Percentiles rank a stretch among this genome's conserved stretches.
Evolutionary conservation across 208 protist species (phyloP).

Genomic region (Naegleria fowleri): DNA sequence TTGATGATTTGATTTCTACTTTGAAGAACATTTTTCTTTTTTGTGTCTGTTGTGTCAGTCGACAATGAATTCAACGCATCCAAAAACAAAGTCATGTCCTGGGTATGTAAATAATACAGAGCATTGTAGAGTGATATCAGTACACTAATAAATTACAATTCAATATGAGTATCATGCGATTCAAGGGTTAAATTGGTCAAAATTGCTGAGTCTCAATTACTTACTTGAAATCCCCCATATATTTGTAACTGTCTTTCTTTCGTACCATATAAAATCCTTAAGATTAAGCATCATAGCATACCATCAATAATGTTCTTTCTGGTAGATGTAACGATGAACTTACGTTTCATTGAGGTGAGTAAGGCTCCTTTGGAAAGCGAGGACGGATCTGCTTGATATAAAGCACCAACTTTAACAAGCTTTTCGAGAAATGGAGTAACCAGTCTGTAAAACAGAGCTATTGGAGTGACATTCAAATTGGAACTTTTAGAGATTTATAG

Average conservation of each 20-base stretch:
- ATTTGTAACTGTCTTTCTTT: not conserved
- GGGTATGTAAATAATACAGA: not conserved
- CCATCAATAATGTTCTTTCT: not conserved
- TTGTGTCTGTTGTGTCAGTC: not conserved
- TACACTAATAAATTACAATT: not conserved
- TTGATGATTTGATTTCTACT: not conserved
- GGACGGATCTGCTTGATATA: not conserved
- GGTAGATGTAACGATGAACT: not conserved
- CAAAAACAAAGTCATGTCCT: not conserved
- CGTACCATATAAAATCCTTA: not conserved
- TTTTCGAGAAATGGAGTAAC: not conserved
- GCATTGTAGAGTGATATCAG: not conserved
- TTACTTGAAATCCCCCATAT: not conserved
- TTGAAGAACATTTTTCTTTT: not conserved
- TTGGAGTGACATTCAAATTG: not conserved
- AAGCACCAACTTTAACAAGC: not conserved
- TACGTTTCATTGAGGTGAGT: not conserved
- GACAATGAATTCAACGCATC: not conserved
- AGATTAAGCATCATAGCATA: too few relatives aligned
- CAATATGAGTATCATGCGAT: too few relatives aligned
- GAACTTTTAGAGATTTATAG: not conserved
- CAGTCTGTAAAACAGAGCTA: not conserved
- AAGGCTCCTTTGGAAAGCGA: not conserved
- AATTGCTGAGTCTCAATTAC: not conserved
- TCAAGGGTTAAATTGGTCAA: too few relatives aligned